Conservation (phyloP, 1,284 basidiomycete species). For the Marasmius sp. region DNA sequence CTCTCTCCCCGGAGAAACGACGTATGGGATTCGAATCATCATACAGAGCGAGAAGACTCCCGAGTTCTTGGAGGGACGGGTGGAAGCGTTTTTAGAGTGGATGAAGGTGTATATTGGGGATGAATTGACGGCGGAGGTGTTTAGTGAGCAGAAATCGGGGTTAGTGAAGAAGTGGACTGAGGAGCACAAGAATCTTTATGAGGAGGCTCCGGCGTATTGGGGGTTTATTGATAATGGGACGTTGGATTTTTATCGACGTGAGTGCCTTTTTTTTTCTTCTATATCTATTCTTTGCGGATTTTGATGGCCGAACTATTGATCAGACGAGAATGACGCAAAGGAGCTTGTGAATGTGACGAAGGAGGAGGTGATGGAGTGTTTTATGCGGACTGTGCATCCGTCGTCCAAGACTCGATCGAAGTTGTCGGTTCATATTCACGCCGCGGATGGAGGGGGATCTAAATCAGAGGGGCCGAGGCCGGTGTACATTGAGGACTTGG, state of each 20-base stretch:
- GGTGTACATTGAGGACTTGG: slow-evolving; percentile 68
- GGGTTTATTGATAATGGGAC: slow-evolving; percentile 72
- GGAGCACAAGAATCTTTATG: slow-evolving; percentile 61
- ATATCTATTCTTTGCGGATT: too few relatives aligned
- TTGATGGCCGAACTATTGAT: neutral
- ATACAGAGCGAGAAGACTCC: slow-evolving; percentile 90
- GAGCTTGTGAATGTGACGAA: slow-evolving; percentile 68
- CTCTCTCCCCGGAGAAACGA: slow-evolving; percentile 59
- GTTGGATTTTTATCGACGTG: slow-evolving; percentile 68
- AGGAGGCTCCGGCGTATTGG: slow-evolving; percentile 79
- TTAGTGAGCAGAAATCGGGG: slow-evolving; percentile 52
- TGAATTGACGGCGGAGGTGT: slow-evolving; percentile 50
- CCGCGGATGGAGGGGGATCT: slow-evolving; percentile 63
- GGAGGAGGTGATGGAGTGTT: slow-evolving; percentile 77
- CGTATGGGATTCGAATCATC: slow-evolving; percentile 82
- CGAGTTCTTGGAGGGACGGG: slow-evolving; percentile 80
- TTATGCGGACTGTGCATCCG: slow-evolving; percentile 71
- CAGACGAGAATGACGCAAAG: slow-evolving; percentile 60
- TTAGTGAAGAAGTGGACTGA: slow-evolving; percentile 56
- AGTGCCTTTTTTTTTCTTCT: slow-evolving; percentile 13
- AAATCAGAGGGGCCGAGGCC: slow-evolving; percentile 59
- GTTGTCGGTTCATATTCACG: slow-evolving; percentile 79
- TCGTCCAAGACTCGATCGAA: slow-evolving; percentile 72
- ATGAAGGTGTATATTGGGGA: slow-evolving; percentile 47
- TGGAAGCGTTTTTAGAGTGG: slow-evolving; percentile 72